Base-by-base conservation (phyloP, 2,329 filamentous ascomycete genomes). In the Diplodia intermedia region DNA sequence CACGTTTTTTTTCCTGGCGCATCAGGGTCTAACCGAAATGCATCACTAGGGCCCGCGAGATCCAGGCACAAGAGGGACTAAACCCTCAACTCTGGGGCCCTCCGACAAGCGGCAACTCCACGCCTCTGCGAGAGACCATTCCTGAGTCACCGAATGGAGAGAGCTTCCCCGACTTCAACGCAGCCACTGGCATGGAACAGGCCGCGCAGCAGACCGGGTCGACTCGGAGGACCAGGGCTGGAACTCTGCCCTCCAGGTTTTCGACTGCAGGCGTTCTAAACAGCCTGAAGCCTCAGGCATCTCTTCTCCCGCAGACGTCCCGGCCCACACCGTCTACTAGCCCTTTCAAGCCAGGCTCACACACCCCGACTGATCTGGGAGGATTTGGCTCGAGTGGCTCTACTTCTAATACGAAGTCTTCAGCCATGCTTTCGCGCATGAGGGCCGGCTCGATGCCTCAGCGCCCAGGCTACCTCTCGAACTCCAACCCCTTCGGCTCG, bases 401-500 rank as follows among this genome's bases (percentile, higher is more conserved):
- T 86, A 72, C 49, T 85, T 86, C 15, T 86, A 72, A 36, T 85
- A 43, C 86, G 85, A 14, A 79, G 9, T 80, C 84, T 53, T 79
- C 79, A 43, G 80, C 91, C 0, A 84, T 96, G 53, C 84, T 97
- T 33, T 97, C 93, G 36, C 90, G 94, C 73, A 86, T 97, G 69
- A 89, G 94, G 73, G 93, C 94, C 62, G 94, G 94, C 14, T 97
- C 94, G 33, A 94, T 97, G 91, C 94, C 94, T 56, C 94, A 97
- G 79, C 89, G 92, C 69, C 89, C 90, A 71, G 91, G 89, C 50
- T 90, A 91, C 71, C 73, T 73, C 26, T 68, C 82, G 2, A 75
- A 78, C 76, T 76, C 86, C 23, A 82, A 80, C 65, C 92, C 94
- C 0, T 97, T 98, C 75, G 94, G 94, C 0, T 91, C 92, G 29